These are phyloP conservation scores for Plantago ovata DNA, from an alignment of 257 asterid species.

Conservation along the genomic window DNA sequence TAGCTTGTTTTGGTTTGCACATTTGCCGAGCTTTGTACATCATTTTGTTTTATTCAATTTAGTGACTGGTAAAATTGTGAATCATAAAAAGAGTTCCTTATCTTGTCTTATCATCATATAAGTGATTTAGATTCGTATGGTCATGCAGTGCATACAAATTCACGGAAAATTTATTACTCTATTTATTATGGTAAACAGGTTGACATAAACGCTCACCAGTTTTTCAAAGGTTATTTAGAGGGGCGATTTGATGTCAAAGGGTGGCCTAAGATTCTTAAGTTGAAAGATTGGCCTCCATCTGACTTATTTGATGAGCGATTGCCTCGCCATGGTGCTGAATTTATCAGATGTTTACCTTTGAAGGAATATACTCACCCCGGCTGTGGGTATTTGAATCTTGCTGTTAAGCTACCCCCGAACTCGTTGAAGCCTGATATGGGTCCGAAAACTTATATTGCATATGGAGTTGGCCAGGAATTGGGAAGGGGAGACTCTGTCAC, in stretches of 20 bases:
- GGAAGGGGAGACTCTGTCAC: conserved; percentile 55
- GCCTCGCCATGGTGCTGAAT: conserved; percentile 43
- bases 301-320: conserved; percentile 31
- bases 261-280: conserved; percentile 44
- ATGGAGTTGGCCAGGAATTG: conserved; percentile 38
- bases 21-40: too few relatives aligned
- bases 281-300: conserved; percentile 52
- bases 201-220: conserved; percentile 28
- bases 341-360: conserved; percentile 38
- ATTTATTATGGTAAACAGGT: conserved; percentile 15
- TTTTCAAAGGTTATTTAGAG: conserved; percentile 28
- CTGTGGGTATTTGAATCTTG: conserved; percentile 38
- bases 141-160: neutral
- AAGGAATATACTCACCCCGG: conserved; percentile 45
- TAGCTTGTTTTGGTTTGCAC: too few relatives aligned
- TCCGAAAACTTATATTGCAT: conserved; percentile 49
- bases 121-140: neutral
- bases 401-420: conserved; percentile 25
- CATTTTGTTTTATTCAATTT: too few relatives aligned
- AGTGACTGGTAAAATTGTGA: neutral
- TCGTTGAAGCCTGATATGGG: conserved; percentile 50
- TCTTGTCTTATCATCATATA: neutral
- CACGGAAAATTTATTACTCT: neutral
- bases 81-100: neutral
- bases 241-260: conserved; percentile 18